These are phyloP conservation scores for Thalassiosira livingstoniorum DNA, from an alignment of 352 stramenopile genomes.

Conservation along the genomic window DNA sequence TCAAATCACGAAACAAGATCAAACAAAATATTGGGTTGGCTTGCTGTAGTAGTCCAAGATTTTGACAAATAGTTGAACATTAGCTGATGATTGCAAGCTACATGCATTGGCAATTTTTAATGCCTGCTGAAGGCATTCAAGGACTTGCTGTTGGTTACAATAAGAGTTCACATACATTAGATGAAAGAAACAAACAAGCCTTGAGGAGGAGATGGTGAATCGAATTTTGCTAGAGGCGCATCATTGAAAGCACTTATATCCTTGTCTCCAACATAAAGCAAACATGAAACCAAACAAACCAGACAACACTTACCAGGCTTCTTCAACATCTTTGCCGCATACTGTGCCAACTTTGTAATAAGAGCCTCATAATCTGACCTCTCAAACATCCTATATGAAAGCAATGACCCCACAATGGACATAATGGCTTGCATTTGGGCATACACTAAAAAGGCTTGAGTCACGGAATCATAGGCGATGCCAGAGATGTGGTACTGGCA, in stretches of 20 bases:
- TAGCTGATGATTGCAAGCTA: slow-evolving; percentile 84
- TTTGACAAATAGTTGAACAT: slow-evolving; percentile 96
- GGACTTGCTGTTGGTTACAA: slow-evolving; percentile 91
- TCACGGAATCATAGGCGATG: slow-evolving; percentile 97
- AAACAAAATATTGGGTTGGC: no score
- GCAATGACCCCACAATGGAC: slow-evolving; percentile 90
- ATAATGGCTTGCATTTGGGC: slow-evolving; percentile 91
- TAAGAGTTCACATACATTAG: slow-evolving; percentile 72
- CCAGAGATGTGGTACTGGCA: slow-evolving; percentile 77
- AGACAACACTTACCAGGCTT: slow-evolving; percentile 96
- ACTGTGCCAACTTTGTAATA: slow-evolving; percentile 96
- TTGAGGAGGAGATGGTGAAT: neutral
- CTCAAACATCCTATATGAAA: slow-evolving; percentile 87
- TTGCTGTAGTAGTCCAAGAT: slow-evolving; percentile 93
- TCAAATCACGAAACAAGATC: no score
- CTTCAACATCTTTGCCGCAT: slow-evolving; percentile 94
- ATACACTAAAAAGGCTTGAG: slow-evolving; percentile 95
- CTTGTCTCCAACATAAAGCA: slow-evolving; percentile 90
- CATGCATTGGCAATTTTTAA: slow-evolving; percentile 95
- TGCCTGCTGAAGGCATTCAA: slow-evolving; percentile 96
- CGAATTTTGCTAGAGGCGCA: slow-evolving; percentile 69
- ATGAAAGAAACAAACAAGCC: slow-evolving; percentile 3
- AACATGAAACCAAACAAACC: slow-evolving; percentile 93
- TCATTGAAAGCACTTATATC: slow-evolving; percentile 31
- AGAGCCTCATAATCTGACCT: slow-evolving; percentile 93